Evolutionary conservation across 805 yeast species (phyloP).

Genomic region (Diddensiella santjacobensis): DNA sequence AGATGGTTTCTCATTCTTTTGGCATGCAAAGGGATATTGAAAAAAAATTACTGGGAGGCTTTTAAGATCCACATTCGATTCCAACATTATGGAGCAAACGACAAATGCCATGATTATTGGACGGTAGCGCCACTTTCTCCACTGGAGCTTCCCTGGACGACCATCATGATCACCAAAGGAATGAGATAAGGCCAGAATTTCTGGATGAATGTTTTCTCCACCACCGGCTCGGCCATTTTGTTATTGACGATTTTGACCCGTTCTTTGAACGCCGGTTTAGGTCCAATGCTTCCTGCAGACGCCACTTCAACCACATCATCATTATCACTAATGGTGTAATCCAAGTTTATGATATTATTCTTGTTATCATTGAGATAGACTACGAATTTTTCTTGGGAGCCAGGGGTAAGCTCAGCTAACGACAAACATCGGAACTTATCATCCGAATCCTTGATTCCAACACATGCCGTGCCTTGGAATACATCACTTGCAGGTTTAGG

Average conservation of each 20-base stretch:
- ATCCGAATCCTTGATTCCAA: slow-evolving; percentile 16
- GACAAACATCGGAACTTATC: slow-evolving; percentile 16
- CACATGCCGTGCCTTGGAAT: slow-evolving; percentile 18
- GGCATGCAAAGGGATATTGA: too few relatives aligned
- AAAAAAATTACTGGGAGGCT: too few relatives aligned
- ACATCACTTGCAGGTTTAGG: background rate
- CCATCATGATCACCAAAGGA: slow-evolving; percentile 25
- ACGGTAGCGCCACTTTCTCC: background rate
- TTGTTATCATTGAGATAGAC: slow-evolving; percentile 6
- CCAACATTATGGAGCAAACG: too few relatives aligned
- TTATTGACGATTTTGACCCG: slow-evolving; percentile 28
- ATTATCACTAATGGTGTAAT: slow-evolving; percentile 11
- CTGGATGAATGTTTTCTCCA: slow-evolving; percentile 26
- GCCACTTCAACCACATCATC: background rate
- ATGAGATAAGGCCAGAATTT: slow-evolving; percentile 31
- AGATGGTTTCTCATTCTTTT: background rate
- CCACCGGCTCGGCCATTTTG: slow-evolving; percentile 23
- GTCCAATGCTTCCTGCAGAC: slow-evolving; percentile 14
- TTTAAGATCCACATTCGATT: too few relatives aligned
- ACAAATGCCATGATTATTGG: too few relatives aligned
- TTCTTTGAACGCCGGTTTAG: slow-evolving; percentile 20
- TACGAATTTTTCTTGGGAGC: slow-evolving; percentile 6
- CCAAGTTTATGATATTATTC: slow-evolving; percentile 9
- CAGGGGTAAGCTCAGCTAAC: slow-evolving; percentile 9
- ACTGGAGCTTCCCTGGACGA: slow-evolving; percentile 22